Evolutionary conservation across 805 yeast species (phyloP), one percentile per base, ranked within the genome.

Genomic region (Starmera pachycereana): DNA sequence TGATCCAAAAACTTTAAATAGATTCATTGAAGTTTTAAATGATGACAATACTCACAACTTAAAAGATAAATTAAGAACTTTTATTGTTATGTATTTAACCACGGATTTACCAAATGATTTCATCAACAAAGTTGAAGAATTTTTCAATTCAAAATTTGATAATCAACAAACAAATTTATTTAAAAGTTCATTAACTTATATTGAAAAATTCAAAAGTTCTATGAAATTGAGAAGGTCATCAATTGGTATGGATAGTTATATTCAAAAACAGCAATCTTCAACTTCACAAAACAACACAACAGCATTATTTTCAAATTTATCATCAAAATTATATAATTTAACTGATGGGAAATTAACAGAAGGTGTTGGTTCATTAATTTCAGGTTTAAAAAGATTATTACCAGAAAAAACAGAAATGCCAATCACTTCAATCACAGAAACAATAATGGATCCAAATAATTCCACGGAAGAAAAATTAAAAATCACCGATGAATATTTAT

Each of bases 351-450:
- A 77, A 50, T 62, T 92, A 22, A 76, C 90, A 8, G 95, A 84
- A 50, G 96, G 97, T 32, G 81, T 92, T 45, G 94, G 94, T 32
- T 82, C 90, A 19, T 66, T 92, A 41, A 85, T 94, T 27, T 76
- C 94, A 1, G 94, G 95, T 42, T 76, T 92, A 42, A 87, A 87
- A 54, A 88, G 81, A 49, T 65, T 90, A 38, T 65, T 92, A 44
- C 97, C 97, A 0, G 92, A 84, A 44, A 85, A 84, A 63, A 83
- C 85, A 52, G 81, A 81, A 39, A 74, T 90, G 53, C 96, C 97
- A 13, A 73, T 92, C 36, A 90, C 97, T 4, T 82, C 81, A 52
- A 76, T 92, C 28, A 95, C 89, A 9, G 96, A 89, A 61, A 82
- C 96, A 3, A 75, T 92, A 13, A 80, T 88, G 84, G 94, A 86